Evolutionary conservation across 2,329 filamentous ascomycete genomes (phyloP), one percentile per base, ranked within the genome.

Genomic region (Talaromyces sp.): DNA sequence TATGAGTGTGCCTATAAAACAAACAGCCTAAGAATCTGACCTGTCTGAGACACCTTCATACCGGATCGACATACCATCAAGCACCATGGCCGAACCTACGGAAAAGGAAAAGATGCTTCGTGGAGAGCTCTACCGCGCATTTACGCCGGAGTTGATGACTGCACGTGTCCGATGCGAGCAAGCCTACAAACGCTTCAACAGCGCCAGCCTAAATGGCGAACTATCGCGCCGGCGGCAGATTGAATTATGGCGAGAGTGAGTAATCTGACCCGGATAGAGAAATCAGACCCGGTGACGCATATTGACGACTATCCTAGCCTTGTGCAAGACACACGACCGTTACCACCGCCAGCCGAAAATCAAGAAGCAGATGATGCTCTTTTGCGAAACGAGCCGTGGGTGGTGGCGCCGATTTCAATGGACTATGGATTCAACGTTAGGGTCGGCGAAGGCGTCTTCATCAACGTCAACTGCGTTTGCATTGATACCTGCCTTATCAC

Each of bases 371-470:
- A 95, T 68, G 88, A 89, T 10, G 82, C 79, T 19, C 80, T 89
- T 1, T 85, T 95, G 39, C 80, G 82, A 24, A 80, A 89, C 39
- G 83, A 89, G 31, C 87, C 91, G 0, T 92, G 87, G 84, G 82
- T 94, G 24, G 88, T 91, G 66, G 78, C 84, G 0, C 91, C 91
- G 0, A 81, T 95, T 62, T 85, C 83, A 54, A 84, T 90, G 66
- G 92, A 96, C 77, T 94, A 95, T 70, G 92, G 92, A 3, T 88
- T 84, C 71, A 93, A 95, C 68, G 81, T 94, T 54, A 85, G 83
- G 64, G 75, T 93, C 8, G 92, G 90, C 19, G 79, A 85, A 52
- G 87, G 87, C 63, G 90, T 91, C 14, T 95, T 88, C 72, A 84
- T 96, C 74, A 96, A 90, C 78, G 88, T 84, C 74, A 89, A 92